phyloP scores from a whole-genome alignment of 2,329 filamentous ascomycete genomes.

The Apiospora phragmitis region DNA sequence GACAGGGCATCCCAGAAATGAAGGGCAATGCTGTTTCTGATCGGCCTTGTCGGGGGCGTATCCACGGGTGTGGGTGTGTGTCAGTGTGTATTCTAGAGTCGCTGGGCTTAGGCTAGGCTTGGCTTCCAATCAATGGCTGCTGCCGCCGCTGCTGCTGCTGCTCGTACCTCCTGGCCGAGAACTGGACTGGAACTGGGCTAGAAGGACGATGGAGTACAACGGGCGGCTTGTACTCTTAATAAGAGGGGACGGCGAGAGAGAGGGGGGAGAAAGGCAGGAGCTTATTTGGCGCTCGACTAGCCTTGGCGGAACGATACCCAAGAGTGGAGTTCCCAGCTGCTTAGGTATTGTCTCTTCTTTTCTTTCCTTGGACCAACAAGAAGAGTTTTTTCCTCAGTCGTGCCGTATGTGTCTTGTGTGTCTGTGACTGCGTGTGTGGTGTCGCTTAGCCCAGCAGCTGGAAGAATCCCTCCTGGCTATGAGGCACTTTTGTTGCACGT shows the following conservation, averaged over 20 bases:
- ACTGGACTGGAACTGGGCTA: background rate
- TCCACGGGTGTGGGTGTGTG: background rate
- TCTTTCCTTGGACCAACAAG: background rate
- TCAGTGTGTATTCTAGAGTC: background rate
- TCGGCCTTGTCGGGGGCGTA: constrained; percentile 4
- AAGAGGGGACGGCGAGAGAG: constrained; percentile 5
- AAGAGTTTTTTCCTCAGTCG: background rate
- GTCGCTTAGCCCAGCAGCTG: background rate
- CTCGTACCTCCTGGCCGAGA: background rate
- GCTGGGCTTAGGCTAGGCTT: background rate
- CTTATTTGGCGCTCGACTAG: constrained; percentile 4
- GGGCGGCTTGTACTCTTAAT: background rate
- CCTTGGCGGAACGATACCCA: constrained; percentile 7
- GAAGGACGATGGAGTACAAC: constrained; percentile 5
- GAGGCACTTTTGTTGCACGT: background rate
- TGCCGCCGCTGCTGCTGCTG: background rate
- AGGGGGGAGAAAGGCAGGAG: background rate
- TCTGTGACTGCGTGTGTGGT: background rate
- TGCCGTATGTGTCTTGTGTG: constrained; percentile 1
- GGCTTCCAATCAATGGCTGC: background rate
- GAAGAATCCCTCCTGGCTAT: background rate
- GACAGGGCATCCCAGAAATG: constrained; percentile 7
- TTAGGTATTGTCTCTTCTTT: background rate
- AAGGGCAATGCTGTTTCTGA: constrained; percentile 6
- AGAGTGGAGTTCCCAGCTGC: background rate